phyloP scores from a whole-genome alignment of 495 filamentous ascomycete genomes.

The Platismatia glauca region DNA sequence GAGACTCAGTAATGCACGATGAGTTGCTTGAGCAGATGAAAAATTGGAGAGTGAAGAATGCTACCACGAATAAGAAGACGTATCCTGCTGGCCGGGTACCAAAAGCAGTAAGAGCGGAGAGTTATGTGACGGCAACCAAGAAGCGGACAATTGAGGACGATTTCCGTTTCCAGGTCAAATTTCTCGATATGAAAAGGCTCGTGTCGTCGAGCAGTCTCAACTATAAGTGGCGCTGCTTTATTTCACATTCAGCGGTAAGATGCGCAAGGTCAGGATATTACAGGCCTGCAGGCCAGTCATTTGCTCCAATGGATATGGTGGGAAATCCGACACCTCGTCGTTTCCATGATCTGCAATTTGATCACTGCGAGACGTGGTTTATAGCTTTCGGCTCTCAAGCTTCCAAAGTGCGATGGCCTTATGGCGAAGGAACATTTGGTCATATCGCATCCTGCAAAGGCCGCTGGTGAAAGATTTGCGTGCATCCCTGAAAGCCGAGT shows the following conservation, averaged over 20 bases:
- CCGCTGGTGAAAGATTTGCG: neutral
- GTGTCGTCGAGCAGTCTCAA: neutral
- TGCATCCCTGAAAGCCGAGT: neutral
- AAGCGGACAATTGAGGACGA: no score
- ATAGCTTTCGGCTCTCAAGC: neutral
- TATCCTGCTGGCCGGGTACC: no score
- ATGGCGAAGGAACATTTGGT: neutral
- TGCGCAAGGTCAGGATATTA: neutral
- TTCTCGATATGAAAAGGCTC: neutral
- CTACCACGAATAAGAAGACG: no score
- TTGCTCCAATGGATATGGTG: neutral
- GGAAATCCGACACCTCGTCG: neutral
- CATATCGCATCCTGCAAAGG: neutral
- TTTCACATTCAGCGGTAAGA: neutral
- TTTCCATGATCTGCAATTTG: neutral
- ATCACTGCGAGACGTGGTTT: neutral
- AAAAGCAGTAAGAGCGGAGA: no score
- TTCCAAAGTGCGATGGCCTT: neutral
- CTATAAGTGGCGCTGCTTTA: neutral
- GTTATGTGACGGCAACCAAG: no score
- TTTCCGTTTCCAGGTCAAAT: no score
- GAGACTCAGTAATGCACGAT: no score
- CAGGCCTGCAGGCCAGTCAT: neutral
- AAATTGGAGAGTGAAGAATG: no score
- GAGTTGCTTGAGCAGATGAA: no score